Percentiles rank a stretch among this genome's conserved stretches.
phyloP scores from a whole-genome alignment of 2,329 filamentous ascomycete genomes.

The Paramyrothecium sp. region DNA sequence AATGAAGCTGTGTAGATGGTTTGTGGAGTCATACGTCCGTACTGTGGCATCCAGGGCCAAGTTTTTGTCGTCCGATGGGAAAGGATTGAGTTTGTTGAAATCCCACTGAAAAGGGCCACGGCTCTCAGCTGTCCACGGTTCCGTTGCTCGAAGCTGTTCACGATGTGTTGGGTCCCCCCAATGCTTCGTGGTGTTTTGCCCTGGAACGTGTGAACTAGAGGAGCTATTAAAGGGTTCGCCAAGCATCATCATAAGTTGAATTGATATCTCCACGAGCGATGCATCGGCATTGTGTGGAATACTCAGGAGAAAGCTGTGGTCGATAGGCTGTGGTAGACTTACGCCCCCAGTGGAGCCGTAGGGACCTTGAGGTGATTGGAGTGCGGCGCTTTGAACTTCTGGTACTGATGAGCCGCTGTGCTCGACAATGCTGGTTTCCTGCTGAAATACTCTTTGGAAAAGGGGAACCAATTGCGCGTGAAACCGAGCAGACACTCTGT shows the following conservation, averaged over 20 bases:
- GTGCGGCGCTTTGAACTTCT: no score
- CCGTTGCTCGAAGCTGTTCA: not conserved
- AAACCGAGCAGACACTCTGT: constrained; percentile 2
- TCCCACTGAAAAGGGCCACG: not conserved
- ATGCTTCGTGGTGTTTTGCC: not conserved
- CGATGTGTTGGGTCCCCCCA: not conserved
- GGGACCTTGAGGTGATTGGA: not conserved
- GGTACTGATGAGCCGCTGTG: no score
- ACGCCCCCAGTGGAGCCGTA: not conserved
- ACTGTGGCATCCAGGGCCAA: no score
- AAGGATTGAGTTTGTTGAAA: not conserved
- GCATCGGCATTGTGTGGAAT: not conserved
- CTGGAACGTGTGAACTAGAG: not conserved
- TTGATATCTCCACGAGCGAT: not conserved
- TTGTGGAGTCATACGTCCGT: not conserved
- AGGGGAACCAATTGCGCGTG: not conserved
- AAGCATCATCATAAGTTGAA: not conserved
- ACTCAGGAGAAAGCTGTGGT: not conserved
- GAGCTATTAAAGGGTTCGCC: not conserved
- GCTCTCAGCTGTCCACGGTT: not conserved
- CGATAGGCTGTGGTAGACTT: not conserved
- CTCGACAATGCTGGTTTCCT: not conserved
- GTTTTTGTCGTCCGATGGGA: not conserved
- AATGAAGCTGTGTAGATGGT: not conserved
- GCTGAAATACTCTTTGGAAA: not conserved